Evolutionary conservation across 352 stramenopile genomes (phyloP).

Genomic region (Phytopythium mirpurense): DNA sequence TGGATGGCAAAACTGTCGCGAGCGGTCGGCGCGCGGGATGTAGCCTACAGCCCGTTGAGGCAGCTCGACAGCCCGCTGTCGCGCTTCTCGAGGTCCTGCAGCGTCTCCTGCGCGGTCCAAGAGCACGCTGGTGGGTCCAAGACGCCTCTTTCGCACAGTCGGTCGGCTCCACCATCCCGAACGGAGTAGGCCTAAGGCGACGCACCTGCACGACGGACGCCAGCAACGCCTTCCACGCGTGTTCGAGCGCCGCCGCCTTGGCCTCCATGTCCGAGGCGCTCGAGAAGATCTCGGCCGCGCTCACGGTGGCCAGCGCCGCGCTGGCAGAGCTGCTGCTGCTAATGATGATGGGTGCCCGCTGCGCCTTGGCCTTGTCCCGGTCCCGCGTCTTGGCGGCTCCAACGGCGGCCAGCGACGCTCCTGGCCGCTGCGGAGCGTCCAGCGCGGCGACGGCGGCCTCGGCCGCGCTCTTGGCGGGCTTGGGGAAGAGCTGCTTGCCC

Average conservation of each 20-base stretch:
- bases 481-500: constrained; percentile 56
- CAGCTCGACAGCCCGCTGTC: constrained; percentile 66
- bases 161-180: too few relatives aligned
- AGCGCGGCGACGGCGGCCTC: constrained; percentile 2
- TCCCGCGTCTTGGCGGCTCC: background rate
- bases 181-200: too few relatives aligned
- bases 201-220: constrained; percentile 47
- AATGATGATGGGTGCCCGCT: constrained; percentile 3
- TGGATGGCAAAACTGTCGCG: background rate
- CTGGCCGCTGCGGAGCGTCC: background rate
- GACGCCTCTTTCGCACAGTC: too few relatives aligned
- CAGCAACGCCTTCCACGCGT: constrained; percentile 49
- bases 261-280: constrained; percentile 43
- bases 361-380: constrained; percentile 13
- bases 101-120: constrained; percentile 35
- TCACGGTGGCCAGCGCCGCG: constrained; percentile 13
- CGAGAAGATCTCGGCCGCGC: constrained; percentile 39
- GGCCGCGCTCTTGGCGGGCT: constrained; percentile 11
- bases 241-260: constrained; percentile 53
- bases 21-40: background rate
- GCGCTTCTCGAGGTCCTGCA: constrained; percentile 59
- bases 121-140: too few relatives aligned
- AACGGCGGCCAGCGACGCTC: background rate
- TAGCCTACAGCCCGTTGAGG: constrained; percentile 59
- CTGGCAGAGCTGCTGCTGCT: constrained; percentile 2